Evolutionary conservation across 2,329 filamentous ascomycete genomes (phyloP).

Genomic region (Diplocarpon mali): DNA sequence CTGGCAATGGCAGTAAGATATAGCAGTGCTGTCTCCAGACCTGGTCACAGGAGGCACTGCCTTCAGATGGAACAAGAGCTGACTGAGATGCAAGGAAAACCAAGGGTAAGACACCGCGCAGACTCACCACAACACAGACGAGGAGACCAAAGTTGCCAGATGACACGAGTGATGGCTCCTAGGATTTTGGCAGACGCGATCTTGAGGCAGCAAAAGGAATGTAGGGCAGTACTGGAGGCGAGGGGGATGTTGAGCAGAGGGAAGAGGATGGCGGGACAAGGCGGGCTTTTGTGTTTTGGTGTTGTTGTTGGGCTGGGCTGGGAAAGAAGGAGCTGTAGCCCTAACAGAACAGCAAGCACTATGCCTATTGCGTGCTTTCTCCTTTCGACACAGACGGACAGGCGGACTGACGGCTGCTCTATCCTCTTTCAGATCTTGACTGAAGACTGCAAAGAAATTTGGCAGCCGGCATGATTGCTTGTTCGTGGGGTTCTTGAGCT

Average conservation of each 20-base stretch:
- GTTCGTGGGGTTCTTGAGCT: no score
- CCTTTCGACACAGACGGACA: neutral
- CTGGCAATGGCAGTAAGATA: neutral
- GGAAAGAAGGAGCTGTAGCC: no score
- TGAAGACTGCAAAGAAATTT: no score
- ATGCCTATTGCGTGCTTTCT: no score
- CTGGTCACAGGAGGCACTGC: neutral
- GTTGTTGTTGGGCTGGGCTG: no score
- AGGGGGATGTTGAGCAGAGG: slow-evolving; percentile 3
- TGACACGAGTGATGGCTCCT: neutral
- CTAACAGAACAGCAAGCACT: no score
- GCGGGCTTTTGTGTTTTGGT: no score
- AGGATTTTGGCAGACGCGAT: neutral
- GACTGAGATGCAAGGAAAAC: neutral
- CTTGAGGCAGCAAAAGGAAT: slow-evolving; percentile 14
- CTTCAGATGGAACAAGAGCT: neutral
- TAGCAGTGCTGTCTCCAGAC: neutral
- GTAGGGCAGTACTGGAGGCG: slow-evolving; percentile 7
- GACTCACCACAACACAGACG: neutral
- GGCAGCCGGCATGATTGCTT: no score
- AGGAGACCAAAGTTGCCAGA: neutral
- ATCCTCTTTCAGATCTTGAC: no score
- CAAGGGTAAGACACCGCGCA: neutral
- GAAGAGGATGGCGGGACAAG: neutral
- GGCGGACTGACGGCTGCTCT: neutral